Evolutionary conservation across 2,329 filamentous ascomycete genomes (phyloP).

Genomic region (Sordariomycetes sp.): DNA sequence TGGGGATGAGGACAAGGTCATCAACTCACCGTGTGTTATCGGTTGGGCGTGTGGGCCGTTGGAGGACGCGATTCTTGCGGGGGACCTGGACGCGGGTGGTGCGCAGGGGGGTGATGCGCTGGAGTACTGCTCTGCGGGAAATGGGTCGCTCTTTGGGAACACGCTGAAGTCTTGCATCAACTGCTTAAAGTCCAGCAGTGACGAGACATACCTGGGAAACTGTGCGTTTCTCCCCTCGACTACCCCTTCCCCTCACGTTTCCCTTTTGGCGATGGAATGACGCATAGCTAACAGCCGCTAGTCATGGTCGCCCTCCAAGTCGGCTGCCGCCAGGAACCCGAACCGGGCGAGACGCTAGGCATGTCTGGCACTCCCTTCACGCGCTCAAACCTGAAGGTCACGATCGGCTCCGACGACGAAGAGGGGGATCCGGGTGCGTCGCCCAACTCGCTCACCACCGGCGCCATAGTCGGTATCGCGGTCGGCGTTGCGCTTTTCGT

Average conservation of each 20-base stretch:
- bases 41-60: constrained; percentile 26
- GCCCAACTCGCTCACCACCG: constrained; percentile 23
- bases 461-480: constrained; percentile 39
- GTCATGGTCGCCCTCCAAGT: constrained; percentile 32
- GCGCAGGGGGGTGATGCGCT: constrained; percentile 14
- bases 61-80: constrained; percentile 20
- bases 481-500: constrained; percentile 30
- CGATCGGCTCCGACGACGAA: constrained; percentile 14
- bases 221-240: constrained; percentile 25
- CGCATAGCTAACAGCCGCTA: constrained; percentile 12
- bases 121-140: constrained; percentile 26
- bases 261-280: background rate
- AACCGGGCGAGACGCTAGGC: constrained; percentile 20
- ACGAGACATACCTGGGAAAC: constrained; percentile 31
- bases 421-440: constrained; percentile 13
- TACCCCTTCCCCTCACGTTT: background rate
- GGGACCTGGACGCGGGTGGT: constrained; percentile 13
- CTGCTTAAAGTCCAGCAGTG: constrained; percentile 25
- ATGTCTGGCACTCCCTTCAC: constrained; percentile 30
- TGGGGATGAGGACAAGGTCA: constrained; percentile 14
- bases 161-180: constrained; percentile 22
- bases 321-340: constrained; percentile 31
- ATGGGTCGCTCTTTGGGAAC: constrained; percentile 16
- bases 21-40: constrained; percentile 28
- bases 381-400: constrained; percentile 22